A percentile compares a stretch with the other conserved stretches of the same genome.
Evolutionary conservation across 805 yeast genomes (phyloP).

Genomic region (Hanseniaspora nectarophila): DNA sequence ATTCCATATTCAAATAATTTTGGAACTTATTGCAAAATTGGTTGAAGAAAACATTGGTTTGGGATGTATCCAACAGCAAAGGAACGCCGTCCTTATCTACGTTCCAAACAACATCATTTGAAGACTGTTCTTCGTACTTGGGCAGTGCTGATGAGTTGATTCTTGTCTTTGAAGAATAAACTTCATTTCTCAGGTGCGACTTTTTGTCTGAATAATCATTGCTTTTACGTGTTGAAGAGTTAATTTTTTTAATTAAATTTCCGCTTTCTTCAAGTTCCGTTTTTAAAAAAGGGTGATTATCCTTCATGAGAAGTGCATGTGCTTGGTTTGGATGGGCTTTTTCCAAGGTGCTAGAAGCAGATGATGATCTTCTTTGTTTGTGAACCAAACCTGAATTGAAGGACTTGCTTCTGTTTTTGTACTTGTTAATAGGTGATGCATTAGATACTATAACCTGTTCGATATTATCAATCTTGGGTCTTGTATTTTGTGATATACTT

Average conservation of each 20-base stretch:
- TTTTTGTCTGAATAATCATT: background rate
- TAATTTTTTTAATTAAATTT: background rate
- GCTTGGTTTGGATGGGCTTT: background rate
- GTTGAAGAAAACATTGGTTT: background rate
- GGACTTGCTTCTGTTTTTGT: constrained; percentile 1
- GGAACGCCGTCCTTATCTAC: constrained; percentile 11
- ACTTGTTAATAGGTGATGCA: background rate
- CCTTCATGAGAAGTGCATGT: background rate
- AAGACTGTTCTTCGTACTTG: background rate
- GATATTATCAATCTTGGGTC: background rate
- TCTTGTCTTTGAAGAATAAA: background rate
- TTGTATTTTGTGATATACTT: constrained; percentile 7
- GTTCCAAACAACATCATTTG: background rate
- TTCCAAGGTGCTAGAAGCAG: background rate
- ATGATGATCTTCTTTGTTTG: background rate
- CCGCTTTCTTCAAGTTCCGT: background rate
- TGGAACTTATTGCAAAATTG: background rate
- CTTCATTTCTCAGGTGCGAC: background rate
- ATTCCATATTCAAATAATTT: background rate
- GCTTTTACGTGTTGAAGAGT: background rate
- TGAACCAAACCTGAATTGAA: constrained; percentile 1
- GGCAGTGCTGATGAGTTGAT: background rate
- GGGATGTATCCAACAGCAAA: constrained; percentile 10
- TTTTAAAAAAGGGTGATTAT: background rate
- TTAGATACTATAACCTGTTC: background rate